phyloP scores from a whole-genome alignment of 2,329 filamentous ascomycete species.

The Fusarium xylarioides region DNA sequence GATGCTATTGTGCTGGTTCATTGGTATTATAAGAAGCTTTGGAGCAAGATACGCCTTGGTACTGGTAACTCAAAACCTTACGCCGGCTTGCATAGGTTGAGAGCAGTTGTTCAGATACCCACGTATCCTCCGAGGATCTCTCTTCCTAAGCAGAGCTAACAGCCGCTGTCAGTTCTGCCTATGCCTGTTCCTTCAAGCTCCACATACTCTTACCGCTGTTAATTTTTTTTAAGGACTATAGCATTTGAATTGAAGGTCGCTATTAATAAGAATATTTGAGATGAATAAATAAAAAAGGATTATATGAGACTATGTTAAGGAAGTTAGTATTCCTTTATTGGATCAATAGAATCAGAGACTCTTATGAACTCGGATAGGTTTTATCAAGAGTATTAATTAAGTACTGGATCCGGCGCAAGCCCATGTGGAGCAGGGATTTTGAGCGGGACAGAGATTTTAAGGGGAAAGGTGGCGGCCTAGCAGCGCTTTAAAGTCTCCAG shows the following conservation, averaged over 20 bases:
- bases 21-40: not conserved
- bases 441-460: not conserved
- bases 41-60: not conserved
- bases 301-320: not conserved
- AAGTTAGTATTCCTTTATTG: not conserved
- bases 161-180: not conserved
- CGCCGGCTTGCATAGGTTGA: not conserved
- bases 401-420: not conserved
- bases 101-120: not conserved
- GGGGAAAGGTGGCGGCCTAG: not conserved
- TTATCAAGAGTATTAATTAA: not conserved
- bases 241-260: rapidly evolving
- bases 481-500: not conserved
- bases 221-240: not conserved
- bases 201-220: not conserved
- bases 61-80: not conserved
- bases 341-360: not conserved
- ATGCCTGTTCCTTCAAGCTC: not conserved
- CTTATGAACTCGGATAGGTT: not conserved
- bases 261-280: not conserved
- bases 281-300: not conserved
- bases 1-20: not conserved
- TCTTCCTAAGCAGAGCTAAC: not conserved
- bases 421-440: not conserved
- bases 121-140: too few species aligned